phyloP scores from a whole-genome alignment of 1,139 yeast genomes.

The Sugiyamaella neomexicana region DNA sequence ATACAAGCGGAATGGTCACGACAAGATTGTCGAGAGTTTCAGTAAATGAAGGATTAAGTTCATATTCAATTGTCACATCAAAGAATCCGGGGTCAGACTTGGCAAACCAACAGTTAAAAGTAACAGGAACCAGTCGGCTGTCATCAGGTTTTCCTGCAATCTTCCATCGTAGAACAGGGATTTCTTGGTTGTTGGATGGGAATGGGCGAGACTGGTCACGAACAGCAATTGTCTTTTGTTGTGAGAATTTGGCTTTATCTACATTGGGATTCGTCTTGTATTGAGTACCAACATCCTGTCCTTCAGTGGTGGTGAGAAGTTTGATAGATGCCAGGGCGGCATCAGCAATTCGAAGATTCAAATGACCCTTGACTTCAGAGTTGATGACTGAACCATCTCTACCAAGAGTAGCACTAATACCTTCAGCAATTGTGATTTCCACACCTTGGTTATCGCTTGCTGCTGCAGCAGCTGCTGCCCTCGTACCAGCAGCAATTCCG shows the following conservation, averaged over 20 bases:
- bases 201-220: slow-evolving; percentile 77
- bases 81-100: slow-evolving; percentile 56
- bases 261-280: slow-evolving; percentile 96
- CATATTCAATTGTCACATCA: slow-evolving; percentile 87
- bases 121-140: slow-evolving; percentile 61
- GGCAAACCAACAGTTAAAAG: slow-evolving; percentile 83
- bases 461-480: slow-evolving; percentile 23
- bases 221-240: slow-evolving; percentile 61
- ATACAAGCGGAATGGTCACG: slow-evolving; percentile 63
- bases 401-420: slow-evolving; percentile 69
- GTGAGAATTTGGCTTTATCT: slow-evolving; percentile 69
- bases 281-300: slow-evolving; percentile 54
- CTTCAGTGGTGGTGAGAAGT: slow-evolving; percentile 56
- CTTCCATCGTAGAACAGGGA: slow-evolving; percentile 89
- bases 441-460: slow-evolving; percentile 66
- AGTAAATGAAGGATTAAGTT: slow-evolving; percentile 53
- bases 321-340: slow-evolving; percentile 64
- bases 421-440: slow-evolving; percentile 74
- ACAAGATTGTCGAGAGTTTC: slow-evolving; percentile 56
- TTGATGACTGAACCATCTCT: slow-evolving; percentile 79
- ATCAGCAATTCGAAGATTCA: slow-evolving; percentile 83
- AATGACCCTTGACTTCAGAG: slow-evolving; percentile 86
- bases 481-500: slow-evolving; percentile 30
- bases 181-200: slow-evolving; percentile 86
- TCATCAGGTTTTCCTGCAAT: slow-evolving; percentile 48